Evolutionary conservation across 2,329 filamentous ascomycete species (phyloP), one percentile per base, ranked within the genome.

Genomic region (Teratosphaeria gauchensis): DNA sequence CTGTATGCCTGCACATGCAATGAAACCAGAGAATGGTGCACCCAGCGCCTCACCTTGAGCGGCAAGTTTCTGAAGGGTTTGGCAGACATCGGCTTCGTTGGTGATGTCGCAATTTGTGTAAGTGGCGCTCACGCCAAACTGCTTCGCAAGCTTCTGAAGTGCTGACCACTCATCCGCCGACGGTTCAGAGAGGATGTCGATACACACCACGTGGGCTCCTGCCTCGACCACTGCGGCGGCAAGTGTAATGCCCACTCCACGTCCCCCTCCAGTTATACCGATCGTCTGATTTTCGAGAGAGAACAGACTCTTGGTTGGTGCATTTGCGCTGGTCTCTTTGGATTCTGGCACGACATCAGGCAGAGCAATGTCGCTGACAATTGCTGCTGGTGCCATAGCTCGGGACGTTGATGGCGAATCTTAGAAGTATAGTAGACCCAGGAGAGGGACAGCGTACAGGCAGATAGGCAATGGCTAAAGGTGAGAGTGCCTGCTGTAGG

Each of bases 291-390:
- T 9, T 35, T 14, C 33, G 24, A 9, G n/a, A 51, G 48, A 51
- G 48, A 51, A 51, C 24, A 51, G 48, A 19, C n/a, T 59, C 21
- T 61, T 62, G 30, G 57, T 61, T 32, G 66, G 64, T 3, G 63
- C 63, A 52, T 63, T 62, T 6, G 66, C 66, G 56, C 62, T 53
- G 32, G 66, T 65, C 38, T 61, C 48, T 7, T 60, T 54, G 14
- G 64, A 67, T 53, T 69, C 66, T 55, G 66, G 66, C 14, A 64
- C 60, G 3, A 62, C 58, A 19, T 55, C 57, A 30, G 63, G 64
- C 1, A 64, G 61, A 3, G 61, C 63, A 48, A 66, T 63, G 51
- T 69, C 66, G 51, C 58, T 59, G n/a, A 66, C 59, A 21, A 28
- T 28, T 28, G 24, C 24, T 28, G 24, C 24, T 28, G 24, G 24